phyloP scores from a whole-genome alignment of 2,329 filamentous ascomycete species.

The Botrytis fragariae region DNA sequence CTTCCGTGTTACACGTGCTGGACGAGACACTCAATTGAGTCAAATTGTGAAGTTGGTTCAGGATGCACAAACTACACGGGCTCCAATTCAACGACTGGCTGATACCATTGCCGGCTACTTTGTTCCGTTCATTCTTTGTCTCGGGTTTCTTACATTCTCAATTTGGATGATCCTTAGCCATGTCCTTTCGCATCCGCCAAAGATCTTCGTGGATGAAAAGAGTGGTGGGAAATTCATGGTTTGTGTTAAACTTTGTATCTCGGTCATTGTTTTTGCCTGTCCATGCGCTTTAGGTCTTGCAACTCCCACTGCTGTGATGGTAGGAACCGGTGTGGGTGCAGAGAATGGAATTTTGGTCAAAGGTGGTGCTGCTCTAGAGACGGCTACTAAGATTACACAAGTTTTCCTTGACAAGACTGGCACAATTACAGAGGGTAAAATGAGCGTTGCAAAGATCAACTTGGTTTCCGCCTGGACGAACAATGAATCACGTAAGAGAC shows the following conservation, averaged over 20 bases:
- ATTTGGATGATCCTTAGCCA: conserved; percentile 96
- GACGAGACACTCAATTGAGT: conserved; percentile 92
- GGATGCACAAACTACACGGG: conserved; percentile 89
- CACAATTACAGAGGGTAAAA: conserved; percentile 90
- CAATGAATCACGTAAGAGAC: conserved; percentile 63
- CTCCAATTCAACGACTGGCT: conserved; percentile 90
- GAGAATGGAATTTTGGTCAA: conserved; percentile 98
- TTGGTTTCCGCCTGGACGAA: conserved; percentile 68
- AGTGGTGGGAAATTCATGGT: conserved; percentile 95
- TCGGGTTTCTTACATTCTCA: conserved; percentile 82
- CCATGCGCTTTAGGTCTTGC: conserved; percentile 94
- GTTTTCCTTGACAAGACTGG: conserved; percentile 95
- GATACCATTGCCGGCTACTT: conserved; percentile 93
- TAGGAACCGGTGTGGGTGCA: conserved; percentile 93
- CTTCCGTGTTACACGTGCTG: conserved; percentile 87
- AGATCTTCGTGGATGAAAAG: conserved; percentile 75
- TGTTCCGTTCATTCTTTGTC: conserved; percentile 80
- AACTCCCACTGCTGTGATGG: conserved; percentile 97
- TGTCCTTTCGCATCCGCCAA: conserved; percentile 75
- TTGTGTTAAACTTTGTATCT: conserved; percentile 95
- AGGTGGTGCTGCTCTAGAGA: conserved; percentile 88
- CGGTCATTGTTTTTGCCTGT: conserved; percentile 96
- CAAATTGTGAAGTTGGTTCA: conserved; percentile 99
- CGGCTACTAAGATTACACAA: conserved; percentile 83
- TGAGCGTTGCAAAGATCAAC: conserved; percentile 77